Base-by-base conservation (phyloP, 257 asterid species). In the Solanum lignicaule region DNA sequence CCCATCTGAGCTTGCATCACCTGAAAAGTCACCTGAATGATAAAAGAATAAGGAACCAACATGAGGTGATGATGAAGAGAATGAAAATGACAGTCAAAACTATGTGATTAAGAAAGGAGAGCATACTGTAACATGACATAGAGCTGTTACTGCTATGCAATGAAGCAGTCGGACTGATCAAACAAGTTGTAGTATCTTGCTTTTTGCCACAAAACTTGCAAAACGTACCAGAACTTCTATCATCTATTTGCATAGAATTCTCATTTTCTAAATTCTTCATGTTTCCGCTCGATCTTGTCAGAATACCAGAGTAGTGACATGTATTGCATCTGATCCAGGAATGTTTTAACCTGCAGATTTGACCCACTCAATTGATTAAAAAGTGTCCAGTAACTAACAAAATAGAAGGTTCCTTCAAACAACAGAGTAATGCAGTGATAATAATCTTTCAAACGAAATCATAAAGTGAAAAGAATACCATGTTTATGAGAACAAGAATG, bases 11-110 rank as follows among this genome's bases (percentile, higher is more conserved):
- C 86, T 94, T 78, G 93, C 95, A 86, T 92, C 97, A 76, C 90
- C 93, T 41, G 98, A 92, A 46, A 90, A 33, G 87, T 92, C 99
- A 91, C 98, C 98, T 94, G 96, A 87, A 93, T 88, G 72, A 87
- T 58, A 25, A 86, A 21, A 84, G 87, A 35, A 58, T 21, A 36
- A 23, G 33, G 86, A 52, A 48, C 71, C 86, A 82, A 82, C 23
- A 71, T 41, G 73, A 78, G 93, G 43, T 52, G 72, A 65, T 85
- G 89, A 66, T 25, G 33, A 32, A 41, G 55, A 36, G 86, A 87
- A 65, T 60, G 69, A 81, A 32, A 76, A 46, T 16, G 48, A 48
- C 4, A 15, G 43, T 52, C 43, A 20, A 31, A 66, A 82, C 18
- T 35, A 29, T 86, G 86, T 16, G 85, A 78, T 36, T 52, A 86